Evolutionary conservation across 768 basidiomycete genomes (phyloP).

Genomic region (Boletus sp.): DNA sequence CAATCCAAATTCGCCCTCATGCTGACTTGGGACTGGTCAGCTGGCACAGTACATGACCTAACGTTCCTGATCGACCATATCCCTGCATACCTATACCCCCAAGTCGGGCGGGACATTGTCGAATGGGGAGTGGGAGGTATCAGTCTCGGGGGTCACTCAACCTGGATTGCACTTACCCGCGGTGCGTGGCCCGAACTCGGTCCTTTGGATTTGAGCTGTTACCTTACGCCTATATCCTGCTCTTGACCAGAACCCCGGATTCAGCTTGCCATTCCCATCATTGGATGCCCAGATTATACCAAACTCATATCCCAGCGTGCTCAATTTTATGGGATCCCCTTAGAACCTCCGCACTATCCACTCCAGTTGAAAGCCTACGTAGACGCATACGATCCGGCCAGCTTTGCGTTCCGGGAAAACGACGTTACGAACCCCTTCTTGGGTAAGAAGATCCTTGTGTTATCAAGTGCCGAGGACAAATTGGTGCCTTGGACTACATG

Average conservation of each 20-base stretch:
- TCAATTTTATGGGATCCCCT: constrained; percentile 36
- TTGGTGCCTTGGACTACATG: constrained; percentile 67
- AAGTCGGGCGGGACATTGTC: constrained; percentile 53
- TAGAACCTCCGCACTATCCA: constrained; percentile 57
- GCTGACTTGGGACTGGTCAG: constrained; percentile 14
- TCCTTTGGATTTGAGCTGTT: neutral
- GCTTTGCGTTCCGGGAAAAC: constrained; percentile 37
- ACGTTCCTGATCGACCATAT: constrained; percentile 81
- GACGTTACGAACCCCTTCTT: constrained; percentile 53
- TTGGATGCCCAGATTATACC: constrained; percentile 71
- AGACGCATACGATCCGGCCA: constrained; percentile 42
- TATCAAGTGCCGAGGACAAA: constrained; percentile 63
- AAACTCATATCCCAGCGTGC: constrained; percentile 59
- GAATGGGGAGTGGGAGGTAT: constrained; percentile 74
- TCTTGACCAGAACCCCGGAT: constrained; percentile 42
- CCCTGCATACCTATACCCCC: constrained; percentile 68
- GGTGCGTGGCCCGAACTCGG: constrained; percentile 27
- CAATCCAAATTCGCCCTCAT: neutral
- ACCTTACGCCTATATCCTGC: neutral
- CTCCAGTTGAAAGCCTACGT: constrained; percentile 48
- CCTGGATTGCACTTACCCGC: constrained; percentile 65
- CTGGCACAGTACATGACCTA: constrained; percentile 71
- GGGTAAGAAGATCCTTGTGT: constrained; percentile 69
- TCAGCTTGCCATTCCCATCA: constrained; percentile 46
- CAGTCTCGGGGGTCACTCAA: constrained; percentile 81